These are phyloP conservation scores for Trichophaea hybrida DNA, from an alignment of 2,329 filamentous ascomycete species.

Conservation along the genomic window DNA sequence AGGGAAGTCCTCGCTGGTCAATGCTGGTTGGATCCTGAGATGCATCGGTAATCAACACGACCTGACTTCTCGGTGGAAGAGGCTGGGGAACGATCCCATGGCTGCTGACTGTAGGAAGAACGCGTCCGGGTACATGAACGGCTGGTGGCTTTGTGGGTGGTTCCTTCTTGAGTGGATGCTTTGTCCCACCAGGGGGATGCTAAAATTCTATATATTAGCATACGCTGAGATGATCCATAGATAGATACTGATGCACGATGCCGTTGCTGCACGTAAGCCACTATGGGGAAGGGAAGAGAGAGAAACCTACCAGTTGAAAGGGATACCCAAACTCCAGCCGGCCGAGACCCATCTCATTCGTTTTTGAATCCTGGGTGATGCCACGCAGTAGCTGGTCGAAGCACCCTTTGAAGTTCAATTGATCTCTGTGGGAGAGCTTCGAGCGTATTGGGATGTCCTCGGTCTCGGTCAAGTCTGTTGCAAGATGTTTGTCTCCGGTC, in stretches of 20 bases:
- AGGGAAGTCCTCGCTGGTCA: constrained; percentile 1
- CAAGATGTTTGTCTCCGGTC: neutral
- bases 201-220: neutral
- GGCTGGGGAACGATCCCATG: neutral
- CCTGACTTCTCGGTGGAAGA: neutral
- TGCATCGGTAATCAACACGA: constrained; percentile 1
- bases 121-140: neutral
- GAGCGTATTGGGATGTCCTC: neutral
- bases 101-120: neutral
- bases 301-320: neutral
- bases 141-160: neutral
- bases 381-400: constrained; percentile 1
- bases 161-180: neutral
- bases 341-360: constrained; percentile 5
- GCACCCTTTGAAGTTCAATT: neutral
- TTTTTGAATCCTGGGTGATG: neutral
- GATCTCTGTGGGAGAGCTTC: neutral
- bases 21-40: neutral
- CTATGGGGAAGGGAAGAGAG: neutral
- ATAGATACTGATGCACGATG: neutral
- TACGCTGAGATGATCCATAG: no score
- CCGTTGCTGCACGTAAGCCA: neutral
- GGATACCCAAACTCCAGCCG: constrained; percentile 6
- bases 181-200: neutral
- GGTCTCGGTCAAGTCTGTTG: neutral